Percentiles rank a stretch among this genome's conserved stretches.
Conservation (phyloP, 441 rosid species). For the Dalechampia spathulata region DNA sequence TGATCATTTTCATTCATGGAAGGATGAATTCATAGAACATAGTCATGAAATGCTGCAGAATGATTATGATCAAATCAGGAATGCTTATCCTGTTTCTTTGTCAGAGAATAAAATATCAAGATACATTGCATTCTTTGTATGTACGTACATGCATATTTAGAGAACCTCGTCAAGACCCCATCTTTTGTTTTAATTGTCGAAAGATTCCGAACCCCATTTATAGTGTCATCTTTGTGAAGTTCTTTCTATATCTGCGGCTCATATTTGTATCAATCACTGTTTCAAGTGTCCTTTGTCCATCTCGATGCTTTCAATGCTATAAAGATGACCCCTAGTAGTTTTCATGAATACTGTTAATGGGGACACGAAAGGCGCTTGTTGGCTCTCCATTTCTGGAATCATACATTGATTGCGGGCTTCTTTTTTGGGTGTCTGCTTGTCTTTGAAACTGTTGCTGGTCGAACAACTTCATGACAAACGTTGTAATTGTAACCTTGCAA, state of each 20-base stretch:
- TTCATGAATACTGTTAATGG: constrained; percentile 26
- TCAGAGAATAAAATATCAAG: constrained; percentile 11
- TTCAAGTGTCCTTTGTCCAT: constrained; percentile 21
- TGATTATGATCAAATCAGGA: constrained; percentile 19
- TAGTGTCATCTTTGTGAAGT: constrained; percentile 10
- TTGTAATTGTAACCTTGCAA: too few relatives aligned
- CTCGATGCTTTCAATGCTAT: too few relatives aligned
- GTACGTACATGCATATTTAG: neutral
- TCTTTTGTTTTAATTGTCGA: constrained; percentile 13
- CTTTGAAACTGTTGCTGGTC: constrained; percentile 79
- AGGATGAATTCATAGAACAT: too few relatives aligned
- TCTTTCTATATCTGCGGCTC: constrained; percentile 11
- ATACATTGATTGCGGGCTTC: constrained; percentile 83
- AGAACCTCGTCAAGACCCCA: constrained; percentile 26
- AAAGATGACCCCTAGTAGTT: constrained; percentile 13
- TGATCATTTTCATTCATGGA: too few relatives aligned
- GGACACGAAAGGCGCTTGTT: constrained; percentile 78
- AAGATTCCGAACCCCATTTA: constrained; percentile 19
- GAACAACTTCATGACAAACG: neutral
- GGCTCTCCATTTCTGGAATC: constrained; percentile 94
- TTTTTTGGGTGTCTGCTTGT: constrained; percentile 88
- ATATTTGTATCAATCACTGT: constrained; percentile 13
- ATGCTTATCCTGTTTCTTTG: constrained; percentile 20
- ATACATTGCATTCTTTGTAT: constrained; percentile 24
- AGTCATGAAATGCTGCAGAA: constrained; percentile 23